Conservation (phyloP, 2,329 filamentous ascomycete genomes). For the Talaromyces sp. region DNA sequence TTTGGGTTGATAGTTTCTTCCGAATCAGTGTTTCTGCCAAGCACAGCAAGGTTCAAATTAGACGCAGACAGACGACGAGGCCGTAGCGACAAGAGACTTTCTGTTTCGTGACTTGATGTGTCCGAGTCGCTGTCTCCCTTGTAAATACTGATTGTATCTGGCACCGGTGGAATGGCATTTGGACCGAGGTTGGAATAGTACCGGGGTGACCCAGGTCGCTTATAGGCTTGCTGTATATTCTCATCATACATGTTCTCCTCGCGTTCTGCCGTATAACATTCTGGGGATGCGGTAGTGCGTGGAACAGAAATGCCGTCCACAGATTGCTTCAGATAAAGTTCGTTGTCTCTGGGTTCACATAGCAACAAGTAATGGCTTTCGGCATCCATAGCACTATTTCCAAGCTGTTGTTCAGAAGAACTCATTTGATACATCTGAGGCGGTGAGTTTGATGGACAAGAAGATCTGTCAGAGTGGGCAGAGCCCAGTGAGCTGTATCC, state of each 20-base stretch:
- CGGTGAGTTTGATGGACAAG: constrained; percentile 1
- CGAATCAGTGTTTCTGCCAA: background rate
- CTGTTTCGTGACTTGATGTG: background rate
- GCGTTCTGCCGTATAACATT: background rate
- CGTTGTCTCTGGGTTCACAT: background rate
- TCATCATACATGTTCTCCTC: background rate
- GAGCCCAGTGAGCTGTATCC: constrained; percentile 35
- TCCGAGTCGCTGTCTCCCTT: constrained; percentile 4
- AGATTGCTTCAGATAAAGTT: background rate
- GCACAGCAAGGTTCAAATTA: background rate
- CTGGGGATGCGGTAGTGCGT: background rate
- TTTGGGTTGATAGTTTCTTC: background rate
- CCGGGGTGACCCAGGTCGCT: background rate
- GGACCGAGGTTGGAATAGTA: constrained; percentile 10
- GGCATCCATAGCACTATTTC: background rate
- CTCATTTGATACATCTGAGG: background rate
- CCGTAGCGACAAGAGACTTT: background rate
- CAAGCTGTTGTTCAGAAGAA: background rate
- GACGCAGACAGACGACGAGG: background rate
- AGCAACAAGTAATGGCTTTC: background rate
- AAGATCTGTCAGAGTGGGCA: constrained; percentile 18
- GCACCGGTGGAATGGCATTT: background rate
- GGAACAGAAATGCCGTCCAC: background rate
- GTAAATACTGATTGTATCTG: background rate
- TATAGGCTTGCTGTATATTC: background rate